These are phyloP conservation scores for Phytophthora lateralis DNA, from an alignment of 352 stramenopile genomes.

Conservation along the genomic window DNA sequence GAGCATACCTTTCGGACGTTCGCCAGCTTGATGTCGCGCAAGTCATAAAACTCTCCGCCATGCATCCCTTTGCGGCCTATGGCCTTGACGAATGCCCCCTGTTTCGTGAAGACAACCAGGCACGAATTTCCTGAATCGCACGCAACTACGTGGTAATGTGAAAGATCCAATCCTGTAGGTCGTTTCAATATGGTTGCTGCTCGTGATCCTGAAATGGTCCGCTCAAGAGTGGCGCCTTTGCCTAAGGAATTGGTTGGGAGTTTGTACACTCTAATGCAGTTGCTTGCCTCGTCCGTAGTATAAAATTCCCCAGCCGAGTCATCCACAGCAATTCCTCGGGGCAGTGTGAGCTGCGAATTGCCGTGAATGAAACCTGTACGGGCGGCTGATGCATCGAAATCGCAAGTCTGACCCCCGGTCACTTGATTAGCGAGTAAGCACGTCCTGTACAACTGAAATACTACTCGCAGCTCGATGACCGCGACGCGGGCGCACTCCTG, in stretches of 20 bases:
- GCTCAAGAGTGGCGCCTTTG: slow-evolving; percentile 28
- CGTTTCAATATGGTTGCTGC: slow-evolving; percentile 35
- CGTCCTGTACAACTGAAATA: slow-evolving; percentile 43
- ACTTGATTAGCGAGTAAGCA: slow-evolving; percentile 22
- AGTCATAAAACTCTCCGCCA: slow-evolving; percentile 48
- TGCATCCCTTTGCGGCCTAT: slow-evolving; percentile 48
- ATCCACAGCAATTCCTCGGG: slow-evolving; percentile 50
- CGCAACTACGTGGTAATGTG: slow-evolving; percentile 72
- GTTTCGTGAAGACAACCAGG: slow-evolving; percentile 60
- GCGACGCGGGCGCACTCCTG: slow-evolving; percentile 32
- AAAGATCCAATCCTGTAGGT: slow-evolving; percentile 54
- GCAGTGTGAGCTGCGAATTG: slow-evolving; percentile 15
- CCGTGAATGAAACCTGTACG: slow-evolving; percentile 27
- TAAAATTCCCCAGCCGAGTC: slow-evolving; percentile 65
- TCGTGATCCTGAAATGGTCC: slow-evolving; percentile 25
- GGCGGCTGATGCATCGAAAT: slow-evolving; percentile 25
- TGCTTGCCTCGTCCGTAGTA: slow-evolving; percentile 54
- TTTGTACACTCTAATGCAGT: slow-evolving; percentile 58
- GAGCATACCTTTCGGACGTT: slow-evolving; percentile 65
- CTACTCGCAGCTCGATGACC: slow-evolving; percentile 35
- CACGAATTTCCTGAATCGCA: slow-evolving; percentile 63
- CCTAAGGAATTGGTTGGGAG: slow-evolving; percentile 22
- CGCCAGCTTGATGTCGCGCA: slow-evolving; percentile 56
- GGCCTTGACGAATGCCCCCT: slow-evolving; percentile 52
- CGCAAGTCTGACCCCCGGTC: slow-evolving; percentile 5